Conservation (phyloP, 768 basidiomycete species). For the Krasilnikovozyma curviuscula region DNA sequence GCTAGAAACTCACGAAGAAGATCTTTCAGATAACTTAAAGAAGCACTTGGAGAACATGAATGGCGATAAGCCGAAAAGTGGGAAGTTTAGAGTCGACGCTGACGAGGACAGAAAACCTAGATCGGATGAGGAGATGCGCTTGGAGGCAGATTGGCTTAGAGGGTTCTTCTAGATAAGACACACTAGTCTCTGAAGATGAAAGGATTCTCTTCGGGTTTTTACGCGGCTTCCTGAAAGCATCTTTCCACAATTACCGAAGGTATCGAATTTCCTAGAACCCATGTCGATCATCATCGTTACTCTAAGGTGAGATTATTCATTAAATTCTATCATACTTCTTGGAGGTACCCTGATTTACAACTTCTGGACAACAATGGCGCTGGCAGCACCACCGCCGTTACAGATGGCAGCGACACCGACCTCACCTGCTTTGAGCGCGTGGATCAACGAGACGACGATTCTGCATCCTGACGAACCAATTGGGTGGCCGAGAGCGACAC, state of each 20-base stretch:
- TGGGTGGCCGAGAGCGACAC: slow-evolving; percentile 37
- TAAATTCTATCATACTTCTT: no score
- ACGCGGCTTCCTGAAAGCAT: no score
- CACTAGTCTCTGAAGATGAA: no score
- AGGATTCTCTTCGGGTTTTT: no score
- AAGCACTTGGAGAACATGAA: slow-evolving; percentile 12
- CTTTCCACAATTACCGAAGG: no score
- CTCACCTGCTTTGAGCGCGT: slow-evolving; percentile 75
- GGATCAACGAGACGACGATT: slow-evolving; percentile 79
- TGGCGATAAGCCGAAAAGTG: slow-evolving; percentile 7
- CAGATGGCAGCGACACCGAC: slow-evolving; percentile 93
- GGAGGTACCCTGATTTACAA: no score
- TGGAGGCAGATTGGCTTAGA: slow-evolving; percentile 51
- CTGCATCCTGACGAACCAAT: slow-evolving; percentile 91
- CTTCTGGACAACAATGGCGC: slow-evolving; percentile 73
- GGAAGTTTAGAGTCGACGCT: slow-evolving; percentile 39
- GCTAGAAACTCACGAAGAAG: slow-evolving; percentile 37
- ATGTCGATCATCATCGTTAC: no score
- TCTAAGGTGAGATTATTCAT: no score
- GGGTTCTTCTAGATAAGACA: slow-evolving; percentile 39
- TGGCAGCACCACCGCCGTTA: slow-evolving; percentile 89
- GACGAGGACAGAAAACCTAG: slow-evolving; percentile 49
- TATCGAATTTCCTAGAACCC: no score
- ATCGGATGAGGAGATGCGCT: slow-evolving; percentile 53
- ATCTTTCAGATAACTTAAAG: slow-evolving; percentile 20